Evolutionary conservation across 1,284 basidiomycete genomes (phyloP).

Genomic region (Neolentinus lepideus): DNA sequence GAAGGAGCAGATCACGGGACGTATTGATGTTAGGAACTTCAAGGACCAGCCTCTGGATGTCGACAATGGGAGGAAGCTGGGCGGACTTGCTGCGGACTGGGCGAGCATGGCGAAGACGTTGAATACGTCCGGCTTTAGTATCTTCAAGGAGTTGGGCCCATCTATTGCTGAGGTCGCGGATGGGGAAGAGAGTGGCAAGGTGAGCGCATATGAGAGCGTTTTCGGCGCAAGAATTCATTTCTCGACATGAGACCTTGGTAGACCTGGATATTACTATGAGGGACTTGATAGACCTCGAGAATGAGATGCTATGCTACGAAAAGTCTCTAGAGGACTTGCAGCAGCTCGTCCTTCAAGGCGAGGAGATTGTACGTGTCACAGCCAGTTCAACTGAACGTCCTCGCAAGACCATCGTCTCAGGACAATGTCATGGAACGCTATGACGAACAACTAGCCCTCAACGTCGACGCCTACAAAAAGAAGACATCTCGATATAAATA

Average conservation of each 20-base stretch:
- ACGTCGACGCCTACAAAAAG: conserved; percentile 38
- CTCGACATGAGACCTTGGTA: conserved; percentile 37
- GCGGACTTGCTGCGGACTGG: conserved; percentile 57
- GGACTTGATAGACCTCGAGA: conserved; percentile 56
- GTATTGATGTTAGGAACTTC: conserved; percentile 51
- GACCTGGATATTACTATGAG: conserved; percentile 60
- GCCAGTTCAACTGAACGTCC: conserved; percentile 11
- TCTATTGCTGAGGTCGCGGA: conserved; percentile 58
- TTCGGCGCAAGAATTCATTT: neutral
- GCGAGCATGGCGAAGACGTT: conserved; percentile 38
- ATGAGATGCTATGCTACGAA: conserved; percentile 50
- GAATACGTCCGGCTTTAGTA: conserved; percentile 32
- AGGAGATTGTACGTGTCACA: conserved; percentile 44
- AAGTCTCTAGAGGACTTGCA: conserved; percentile 47
- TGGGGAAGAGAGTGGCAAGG: conserved; percentile 44
- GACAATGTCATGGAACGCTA: conserved; percentile 40
- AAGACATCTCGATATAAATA: conserved; percentile 74
- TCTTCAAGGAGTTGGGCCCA: conserved; percentile 48
- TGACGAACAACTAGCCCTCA: conserved; percentile 31
- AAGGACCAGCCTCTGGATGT: conserved; percentile 52
- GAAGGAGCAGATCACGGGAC: neutral
- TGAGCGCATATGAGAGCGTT: conserved; percentile 17
- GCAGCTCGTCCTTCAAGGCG: conserved; percentile 43
- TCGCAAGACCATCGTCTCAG: conserved; percentile 23
- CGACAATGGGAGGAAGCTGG: conserved; percentile 40